Evolutionary conservation across 441 rosid genomes (phyloP).

Genomic region (Populus hybrid): DNA sequence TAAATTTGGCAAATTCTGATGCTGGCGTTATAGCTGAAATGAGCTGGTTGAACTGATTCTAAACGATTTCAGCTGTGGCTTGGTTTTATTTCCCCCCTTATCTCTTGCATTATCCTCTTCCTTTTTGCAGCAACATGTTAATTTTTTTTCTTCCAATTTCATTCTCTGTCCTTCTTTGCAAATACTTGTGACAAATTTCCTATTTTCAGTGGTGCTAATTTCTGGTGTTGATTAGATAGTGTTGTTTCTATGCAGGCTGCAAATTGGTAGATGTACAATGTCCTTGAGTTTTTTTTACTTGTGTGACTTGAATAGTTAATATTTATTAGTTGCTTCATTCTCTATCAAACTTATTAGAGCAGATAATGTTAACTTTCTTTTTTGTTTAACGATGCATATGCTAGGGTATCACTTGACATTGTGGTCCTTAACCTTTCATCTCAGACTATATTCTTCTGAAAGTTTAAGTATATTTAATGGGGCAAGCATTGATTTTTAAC

Average conservation of each 20-base stretch:
- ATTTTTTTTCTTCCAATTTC: not conserved
- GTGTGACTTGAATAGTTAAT: no score
- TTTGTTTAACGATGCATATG: no score
- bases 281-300: no score
- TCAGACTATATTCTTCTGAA: no score
- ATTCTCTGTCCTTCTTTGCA: not conserved
- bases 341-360: no score
- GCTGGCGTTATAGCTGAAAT: not conserved
- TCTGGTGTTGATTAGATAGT: constrained; percentile 1
- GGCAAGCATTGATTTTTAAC: no score
- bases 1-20: not conserved
- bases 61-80: not conserved
- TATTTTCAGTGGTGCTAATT: not conserved
- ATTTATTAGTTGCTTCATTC: no score
- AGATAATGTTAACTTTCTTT: no score
- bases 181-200: not conserved
- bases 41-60: not conserved
- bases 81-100: not conserved
- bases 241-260: not conserved
- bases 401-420: no score
- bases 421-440: no score
- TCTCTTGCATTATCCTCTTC: not conserved
- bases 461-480: no score
- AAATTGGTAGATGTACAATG: no score
- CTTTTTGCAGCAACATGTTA: not conserved